Conservation (phyloP, 768 basidiomycete genomes). For the Leccinum longicurvipes region DNA sequence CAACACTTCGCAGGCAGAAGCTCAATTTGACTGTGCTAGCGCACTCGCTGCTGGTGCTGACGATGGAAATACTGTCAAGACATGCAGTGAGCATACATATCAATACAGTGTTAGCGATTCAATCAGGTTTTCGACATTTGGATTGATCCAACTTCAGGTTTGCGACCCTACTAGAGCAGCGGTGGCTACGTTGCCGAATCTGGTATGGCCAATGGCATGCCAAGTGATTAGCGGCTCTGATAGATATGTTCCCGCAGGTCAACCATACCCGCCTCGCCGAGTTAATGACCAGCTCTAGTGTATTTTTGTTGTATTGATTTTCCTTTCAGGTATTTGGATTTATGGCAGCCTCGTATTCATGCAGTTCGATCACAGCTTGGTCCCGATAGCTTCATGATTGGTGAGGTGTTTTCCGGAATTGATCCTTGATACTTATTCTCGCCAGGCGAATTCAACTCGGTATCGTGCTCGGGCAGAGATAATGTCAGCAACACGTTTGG, state of each 20-base stretch:
- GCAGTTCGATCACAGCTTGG: constrained; percentile 46
- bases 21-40: constrained; percentile 44
- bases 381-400: constrained; percentile 46
- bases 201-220: not conserved
- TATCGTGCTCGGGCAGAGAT: constrained; percentile 49
- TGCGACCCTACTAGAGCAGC: not conserved
- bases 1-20: constrained; percentile 35
- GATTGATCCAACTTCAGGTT: not conserved
- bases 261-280: constrained; percentile 50
- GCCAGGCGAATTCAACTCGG: constrained; percentile 53
- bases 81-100: constrained; percentile 54
- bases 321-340: constrained; percentile 45
- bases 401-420: constrained; percentile 19
- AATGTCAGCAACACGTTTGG: constrained; percentile 54
- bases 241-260: constrained; percentile 32
- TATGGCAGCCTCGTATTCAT: constrained; percentile 52
- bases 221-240: not conserved
- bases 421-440: not conserved
- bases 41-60: constrained; percentile 47
- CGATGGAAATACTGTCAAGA: constrained; percentile 38
- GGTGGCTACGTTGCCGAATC: not conserved
- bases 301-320: not conserved
- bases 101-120: constrained; percentile 44
- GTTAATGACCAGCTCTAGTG: constrained; percentile 25
- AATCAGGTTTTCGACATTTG: not conserved